A percentile compares a stretch with the other conserved stretches of the same genome.
Conservation (phyloP, 2,329 filamentous ascomycete species). For the Penicillium sp. region DNA sequence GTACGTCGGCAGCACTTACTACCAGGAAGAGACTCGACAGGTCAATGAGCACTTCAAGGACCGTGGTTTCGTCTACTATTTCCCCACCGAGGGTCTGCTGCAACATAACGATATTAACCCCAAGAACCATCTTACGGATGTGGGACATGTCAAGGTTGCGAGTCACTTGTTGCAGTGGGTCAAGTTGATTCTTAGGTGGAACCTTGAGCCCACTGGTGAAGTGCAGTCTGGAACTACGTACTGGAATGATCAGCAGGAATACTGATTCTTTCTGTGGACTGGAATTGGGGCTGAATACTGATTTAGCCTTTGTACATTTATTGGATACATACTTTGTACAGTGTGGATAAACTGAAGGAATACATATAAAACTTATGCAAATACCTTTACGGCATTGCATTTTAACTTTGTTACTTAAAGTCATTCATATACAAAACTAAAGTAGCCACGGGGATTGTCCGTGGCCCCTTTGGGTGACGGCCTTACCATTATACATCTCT, state of each 20-base stretch:
- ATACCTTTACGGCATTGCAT: background rate
- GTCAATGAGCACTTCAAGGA: constrained; percentile 53
- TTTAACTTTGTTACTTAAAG: background rate
- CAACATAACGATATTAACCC: constrained; percentile 62
- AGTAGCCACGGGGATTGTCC: background rate
- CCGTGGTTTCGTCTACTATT: constrained; percentile 57
- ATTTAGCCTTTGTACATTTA: background rate
- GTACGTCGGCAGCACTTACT: constrained; percentile 49
- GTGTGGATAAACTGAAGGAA: background rate
- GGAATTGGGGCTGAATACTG: background rate
- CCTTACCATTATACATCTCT: too few species aligned
- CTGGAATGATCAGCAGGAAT: constrained; percentile 52
- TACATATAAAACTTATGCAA: background rate
- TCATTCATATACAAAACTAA: background rate
- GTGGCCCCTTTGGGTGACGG: background rate
- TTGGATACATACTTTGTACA: background rate
- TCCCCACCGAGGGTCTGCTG: constrained; percentile 60
- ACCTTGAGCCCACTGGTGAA: constrained; percentile 55
- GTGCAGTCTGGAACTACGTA: constrained; percentile 51
- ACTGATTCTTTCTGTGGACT: constrained; percentile 27
- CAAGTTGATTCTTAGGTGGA: constrained; percentile 56
- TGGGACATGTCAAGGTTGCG: constrained; percentile 60
- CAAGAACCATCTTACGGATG: constrained; percentile 59
- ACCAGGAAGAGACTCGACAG: constrained; percentile 50
- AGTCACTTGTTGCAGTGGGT: constrained; percentile 60